Conservation (phyloP, 129 eudicot species). For the Flaveria sonorensis region DNA sequence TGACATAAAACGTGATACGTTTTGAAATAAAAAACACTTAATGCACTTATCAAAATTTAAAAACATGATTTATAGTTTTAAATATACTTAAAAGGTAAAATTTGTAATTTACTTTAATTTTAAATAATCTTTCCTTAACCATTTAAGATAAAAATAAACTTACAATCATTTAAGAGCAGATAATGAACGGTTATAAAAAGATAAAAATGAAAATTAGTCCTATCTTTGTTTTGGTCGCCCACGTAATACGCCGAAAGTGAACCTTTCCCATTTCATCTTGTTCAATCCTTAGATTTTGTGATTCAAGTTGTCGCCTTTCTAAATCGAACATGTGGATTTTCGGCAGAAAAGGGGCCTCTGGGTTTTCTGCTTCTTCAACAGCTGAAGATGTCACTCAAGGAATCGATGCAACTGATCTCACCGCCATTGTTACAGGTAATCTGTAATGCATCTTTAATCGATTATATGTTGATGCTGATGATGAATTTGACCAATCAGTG, state of each 20-base stretch:
- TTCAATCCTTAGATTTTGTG: not conserved
- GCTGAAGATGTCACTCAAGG: constrained; percentile 73
- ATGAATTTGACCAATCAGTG: constrained; percentile 4
- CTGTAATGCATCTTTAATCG: not conserved
- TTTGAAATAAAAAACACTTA: too few species aligned
- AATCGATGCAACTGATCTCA: constrained; percentile 58
- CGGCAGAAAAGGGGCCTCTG: constrained; percentile 60
- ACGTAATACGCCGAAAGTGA: not conserved
- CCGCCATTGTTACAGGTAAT: constrained; percentile 69
- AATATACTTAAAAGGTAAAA: too few species aligned
- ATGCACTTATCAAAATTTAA: too few species aligned
- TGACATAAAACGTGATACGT: too few species aligned
- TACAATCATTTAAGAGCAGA: too few species aligned
- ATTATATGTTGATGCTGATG: not conserved
- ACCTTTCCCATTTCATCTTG: not conserved
- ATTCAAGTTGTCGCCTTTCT: not conserved
- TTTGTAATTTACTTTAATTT: too few species aligned
- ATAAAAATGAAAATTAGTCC: too few species aligned
- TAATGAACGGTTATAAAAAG: too few species aligned
- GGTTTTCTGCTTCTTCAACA: constrained; percentile 68
- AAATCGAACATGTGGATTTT: constrained; percentile 54
- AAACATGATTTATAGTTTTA: too few species aligned
- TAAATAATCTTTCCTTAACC: too few species aligned
- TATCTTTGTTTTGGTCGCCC: not conserved
- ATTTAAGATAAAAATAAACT: too few species aligned